Evolutionary conservation across 306 rosid species (phyloP).

Genomic region (Medicago ruthenica): DNA sequence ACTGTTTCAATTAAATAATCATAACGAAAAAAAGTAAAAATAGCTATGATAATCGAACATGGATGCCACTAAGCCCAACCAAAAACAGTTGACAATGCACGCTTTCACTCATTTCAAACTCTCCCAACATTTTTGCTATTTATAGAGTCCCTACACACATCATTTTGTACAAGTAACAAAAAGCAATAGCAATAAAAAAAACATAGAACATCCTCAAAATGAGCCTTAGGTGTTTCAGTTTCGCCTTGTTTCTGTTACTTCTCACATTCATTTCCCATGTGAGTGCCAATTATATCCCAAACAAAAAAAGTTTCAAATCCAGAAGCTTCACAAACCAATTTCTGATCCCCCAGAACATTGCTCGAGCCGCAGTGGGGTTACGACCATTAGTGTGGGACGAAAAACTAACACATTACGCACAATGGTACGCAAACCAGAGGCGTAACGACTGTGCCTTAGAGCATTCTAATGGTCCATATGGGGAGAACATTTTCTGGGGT

Average conservation of each 20-base stretch:
- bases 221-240: slow-evolving; percentile 3
- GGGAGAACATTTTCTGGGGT: slow-evolving; percentile 97
- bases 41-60: slow-evolving; percentile 77
- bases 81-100: slow-evolving; percentile 52
- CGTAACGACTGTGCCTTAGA: slow-evolving; percentile 65
- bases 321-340: slow-evolving; percentile 56
- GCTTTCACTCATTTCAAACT: slow-evolving; percentile 2
- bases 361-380: slow-evolving; percentile 50
- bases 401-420: slow-evolving; percentile 62
- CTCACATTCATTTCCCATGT: not conserved
- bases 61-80: slow-evolving; percentile 73
- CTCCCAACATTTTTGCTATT: slow-evolving; percentile 26
- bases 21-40: slow-evolving; percentile 34
- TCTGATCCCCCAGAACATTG: slow-evolving; percentile 72
- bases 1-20: slow-evolving; percentile 21
- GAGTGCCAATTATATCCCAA: not conserved
- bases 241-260: slow-evolving; percentile 39
- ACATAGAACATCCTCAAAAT: slow-evolving; percentile 26
- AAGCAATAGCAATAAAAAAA: not conserved
- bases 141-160: not conserved
- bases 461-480: slow-evolving; percentile 86
- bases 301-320: not conserved
- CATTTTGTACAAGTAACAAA: not conserved
- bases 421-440: slow-evolving; percentile 75
- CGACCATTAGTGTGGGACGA: slow-evolving; percentile 63